Evolutionary conservation across 495 filamentous ascomycete species (phyloP), one percentile per base, ranked within the genome.

Genomic region (Mycothermus thermophilus): DNA sequence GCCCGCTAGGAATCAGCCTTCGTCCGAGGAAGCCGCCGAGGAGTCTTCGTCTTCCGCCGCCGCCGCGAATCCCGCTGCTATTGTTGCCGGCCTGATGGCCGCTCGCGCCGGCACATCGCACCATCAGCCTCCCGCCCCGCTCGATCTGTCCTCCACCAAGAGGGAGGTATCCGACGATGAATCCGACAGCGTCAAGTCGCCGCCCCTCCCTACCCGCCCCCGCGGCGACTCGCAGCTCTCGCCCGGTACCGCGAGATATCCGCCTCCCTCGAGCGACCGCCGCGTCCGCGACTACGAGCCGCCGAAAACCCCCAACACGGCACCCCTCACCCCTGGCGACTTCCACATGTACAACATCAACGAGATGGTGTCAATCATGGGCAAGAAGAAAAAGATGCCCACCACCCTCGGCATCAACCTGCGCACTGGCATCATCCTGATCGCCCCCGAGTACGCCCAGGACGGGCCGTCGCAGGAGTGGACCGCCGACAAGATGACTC

Each of bases 331-430:
- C 11, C 79, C 78, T 4, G 81, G 80, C 8, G 83, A 82, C 14
- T 95, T 83, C 51, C 84, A 87, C 48, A 67, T 95, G 48, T 95
- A 93, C 58, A 93, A 88, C 48, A 82, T 99, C 56, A 88, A 84
- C 55, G 92, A 99, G 55, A 92, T 94, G 75, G 75, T 93, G 2
- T 85, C 85, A 19, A 74, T 83, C 11, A 84, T 92, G 76, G 86
- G 86, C 36, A 93, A 88, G 63, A 80, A 81, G 50, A 94, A 93
- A 67, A 99, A 99, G 63, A 84, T 93, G 71, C 86, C 92, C 3
- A 94, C 85, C 25, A 93, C 83, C 11, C 56, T 99, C 32, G 90
- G 90, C 8, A 74, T 99, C 45, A 93, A 95, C 49, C 57, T 83
- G 30, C 75, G 73, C 16, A 90, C 83, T 0, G 85, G 86, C 25